Conservation (phyloP, 2,329 filamentous ascomycete genomes). For the Ophiostoma pallidulum region DNA sequence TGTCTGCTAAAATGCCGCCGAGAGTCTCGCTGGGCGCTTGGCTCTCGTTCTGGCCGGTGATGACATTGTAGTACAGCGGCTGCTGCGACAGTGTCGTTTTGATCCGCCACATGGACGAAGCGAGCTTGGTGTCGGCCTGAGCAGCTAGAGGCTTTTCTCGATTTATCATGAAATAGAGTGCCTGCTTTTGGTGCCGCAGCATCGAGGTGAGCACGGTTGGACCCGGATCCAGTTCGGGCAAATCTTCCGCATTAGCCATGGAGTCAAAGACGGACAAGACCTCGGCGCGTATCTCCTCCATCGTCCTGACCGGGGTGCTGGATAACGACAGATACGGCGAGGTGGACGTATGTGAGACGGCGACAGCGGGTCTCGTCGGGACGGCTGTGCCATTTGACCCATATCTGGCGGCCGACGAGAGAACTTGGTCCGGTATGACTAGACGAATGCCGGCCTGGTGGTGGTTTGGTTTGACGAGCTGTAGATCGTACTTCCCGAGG, state of each 20-base stretch:
- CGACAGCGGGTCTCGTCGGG: slow-evolving; percentile 20
- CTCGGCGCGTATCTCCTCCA: slow-evolving; percentile 78
- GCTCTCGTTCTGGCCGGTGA: slow-evolving; percentile 60
- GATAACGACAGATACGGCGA: background rate
- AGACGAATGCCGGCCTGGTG: slow-evolving; percentile 61
- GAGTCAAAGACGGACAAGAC: slow-evolving; percentile 83
- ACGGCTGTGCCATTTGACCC: too few relatives aligned
- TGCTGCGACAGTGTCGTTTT: slow-evolving; percentile 39
- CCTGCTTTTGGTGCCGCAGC: slow-evolving; percentile 82
- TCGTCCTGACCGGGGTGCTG: slow-evolving; percentile 40
- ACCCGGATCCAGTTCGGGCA: slow-evolving; percentile 64
- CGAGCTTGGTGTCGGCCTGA: slow-evolving; percentile 46
- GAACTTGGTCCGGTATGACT: slow-evolving; percentile 52
- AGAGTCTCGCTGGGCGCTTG: slow-evolving; percentile 55
- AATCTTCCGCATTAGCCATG: slow-evolving; percentile 62
- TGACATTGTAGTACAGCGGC: slow-evolving; percentile 68
- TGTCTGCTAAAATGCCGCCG: slow-evolving; percentile 70
- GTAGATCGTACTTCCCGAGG: slow-evolving; percentile 56
- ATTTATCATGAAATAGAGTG: slow-evolving; percentile 72
- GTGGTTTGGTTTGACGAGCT: slow-evolving; percentile 55
- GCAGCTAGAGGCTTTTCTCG: slow-evolving; percentile 61
- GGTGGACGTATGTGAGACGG: background rate
- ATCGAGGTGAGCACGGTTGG: slow-evolving; percentile 55
- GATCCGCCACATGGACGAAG: slow-evolving; percentile 71
- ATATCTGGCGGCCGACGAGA: slow-evolving; percentile 27